A percentile compares a stretch with the other conserved stretches of the same genome.
These are phyloP conservation scores for Hypoxylon rubiginosum DNA, from an alignment of 2,329 filamentous ascomycete species.

Conservation along the genomic window DNA sequence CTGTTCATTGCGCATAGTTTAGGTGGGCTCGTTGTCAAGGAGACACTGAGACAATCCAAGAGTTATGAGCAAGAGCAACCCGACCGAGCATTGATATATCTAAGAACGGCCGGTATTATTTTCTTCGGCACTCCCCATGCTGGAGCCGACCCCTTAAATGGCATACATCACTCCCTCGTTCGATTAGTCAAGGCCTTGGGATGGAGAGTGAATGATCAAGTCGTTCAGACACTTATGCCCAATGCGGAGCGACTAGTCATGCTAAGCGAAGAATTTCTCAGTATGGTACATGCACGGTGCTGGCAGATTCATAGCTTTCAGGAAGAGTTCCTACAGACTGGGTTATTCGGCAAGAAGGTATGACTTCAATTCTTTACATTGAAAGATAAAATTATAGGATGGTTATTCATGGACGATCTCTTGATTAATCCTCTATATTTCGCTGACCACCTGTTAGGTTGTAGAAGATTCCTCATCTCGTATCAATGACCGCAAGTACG, in stretches of 20 bases:
- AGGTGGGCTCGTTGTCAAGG: slow-evolving; percentile 53
- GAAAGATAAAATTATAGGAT: too few species aligned
- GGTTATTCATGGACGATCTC: background rate
- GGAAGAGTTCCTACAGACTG: slow-evolving; percentile 43
- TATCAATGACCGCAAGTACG: slow-evolving; percentile 49
- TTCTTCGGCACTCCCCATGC: slow-evolving; percentile 55
- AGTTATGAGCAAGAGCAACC: slow-evolving; percentile 15
- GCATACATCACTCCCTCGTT: slow-evolving; percentile 42
- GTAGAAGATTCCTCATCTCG: slow-evolving; percentile 56
- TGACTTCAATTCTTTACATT: background rate
- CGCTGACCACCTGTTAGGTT: slow-evolving; percentile 30
- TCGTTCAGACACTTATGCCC: slow-evolving; percentile 53
- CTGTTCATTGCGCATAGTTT: slow-evolving; percentile 54
- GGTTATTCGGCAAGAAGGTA: slow-evolving; percentile 31
- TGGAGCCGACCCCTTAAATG: slow-evolving; percentile 44
- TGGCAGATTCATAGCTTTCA: slow-evolving; percentile 56
- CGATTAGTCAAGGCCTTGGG: slow-evolving; percentile 36
- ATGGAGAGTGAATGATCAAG: slow-evolving; percentile 51
- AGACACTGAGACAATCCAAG: slow-evolving; percentile 36
- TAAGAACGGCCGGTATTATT: slow-evolving; percentile 47
- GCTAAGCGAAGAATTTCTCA: slow-evolving; percentile 50
- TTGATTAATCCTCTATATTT: background rate
- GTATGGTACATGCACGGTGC: slow-evolving; percentile 47
- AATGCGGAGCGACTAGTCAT: slow-evolving; percentile 51
- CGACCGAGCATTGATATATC: slow-evolving; percentile 37